These are phyloP conservation scores for Talaromyces sp. DNA, from an alignment of 2,329 filamentous ascomycete genomes.

Conservation along the genomic window DNA sequence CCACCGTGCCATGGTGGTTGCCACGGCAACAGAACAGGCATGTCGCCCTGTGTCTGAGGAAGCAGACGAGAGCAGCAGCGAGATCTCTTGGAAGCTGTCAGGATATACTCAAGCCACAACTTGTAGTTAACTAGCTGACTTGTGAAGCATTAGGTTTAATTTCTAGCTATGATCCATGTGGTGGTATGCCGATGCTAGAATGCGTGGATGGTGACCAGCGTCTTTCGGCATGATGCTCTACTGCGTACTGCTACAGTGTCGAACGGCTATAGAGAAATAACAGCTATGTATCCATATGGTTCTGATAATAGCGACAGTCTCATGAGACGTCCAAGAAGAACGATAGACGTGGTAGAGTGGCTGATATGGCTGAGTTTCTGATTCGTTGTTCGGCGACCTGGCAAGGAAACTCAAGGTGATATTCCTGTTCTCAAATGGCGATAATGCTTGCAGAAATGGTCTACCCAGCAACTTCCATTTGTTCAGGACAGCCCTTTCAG, in stretches of 20 bases:
- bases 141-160: not conserved
- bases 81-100: not conserved
- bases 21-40: constrained; percentile 5
- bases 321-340: not conserved
- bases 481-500: not conserved
- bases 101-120: too few species aligned
- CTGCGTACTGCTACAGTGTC: not conserved
- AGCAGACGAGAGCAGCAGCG: too few species aligned
- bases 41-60: not conserved
- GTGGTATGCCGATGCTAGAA: not conserved
- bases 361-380: not conserved
- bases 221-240: not conserved
- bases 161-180: not conserved
- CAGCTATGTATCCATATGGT: too few species aligned
- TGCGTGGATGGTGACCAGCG: not conserved
- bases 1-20: constrained; percentile 1
- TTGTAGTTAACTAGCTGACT: not conserved
- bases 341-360: too few species aligned
- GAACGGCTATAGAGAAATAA: too few species aligned
- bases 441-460: not conserved
- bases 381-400: not conserved
- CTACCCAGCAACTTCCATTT: not conserved
- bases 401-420: not conserved
- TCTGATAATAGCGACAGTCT: not conserved
- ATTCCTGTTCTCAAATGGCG: not conserved